Evolutionary conservation across 2,329 filamentous ascomycete genomes (phyloP), one percentile per base, ranked within the genome.

Genomic region (Penicillium polonicum): DNA sequence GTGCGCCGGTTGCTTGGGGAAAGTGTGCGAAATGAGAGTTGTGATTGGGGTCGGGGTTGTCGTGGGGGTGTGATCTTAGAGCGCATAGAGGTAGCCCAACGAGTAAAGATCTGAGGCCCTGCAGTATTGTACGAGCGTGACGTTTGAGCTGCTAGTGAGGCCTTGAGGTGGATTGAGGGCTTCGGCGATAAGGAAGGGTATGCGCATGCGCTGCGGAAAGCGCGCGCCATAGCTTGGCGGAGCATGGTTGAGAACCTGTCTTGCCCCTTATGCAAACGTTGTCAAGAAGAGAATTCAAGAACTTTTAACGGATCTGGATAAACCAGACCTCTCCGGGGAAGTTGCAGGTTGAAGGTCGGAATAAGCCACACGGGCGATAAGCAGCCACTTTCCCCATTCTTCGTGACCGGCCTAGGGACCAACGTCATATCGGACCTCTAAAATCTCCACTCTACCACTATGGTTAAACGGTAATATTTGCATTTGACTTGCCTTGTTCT

Each of bases 151-250:
- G 29, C 29, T n/a, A 35, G 29, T 36, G 49, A 35, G 12, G 27
- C 6, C 39, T 36, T 36, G 10, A 27, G 21, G 23, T 36, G 19
- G 12, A 35, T 35, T 29, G 50, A 45, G 23, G 39, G 58, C 43
- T 52, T 57, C 45, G 50, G 36, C 27, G 52, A 38, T 27, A 31
- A 46, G 43, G 48, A 42, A 17, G 43, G 15, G 17, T 19, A 19
- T 41, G 35, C n/a, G 35, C 21, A 35, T 49, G 45, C 35, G 25
- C 42, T 55, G 52, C 54, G 55, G 19, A 61, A 25, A n/a, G 58
- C 41, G 51, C 58, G 45, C 31, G 21, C 39, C 15, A 43, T 45
- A 25, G 17, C 33, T n/a, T 36, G 50, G 27, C 17, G 41, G 10
- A 52, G 39, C 50, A 52, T 45, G 12, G 17, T 35, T 10, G 12